Percentiles rank a stretch among this genome's conserved stretches.
Conservation (phyloP, 257 asterid genomes). For the Striga asiatica region DNA sequence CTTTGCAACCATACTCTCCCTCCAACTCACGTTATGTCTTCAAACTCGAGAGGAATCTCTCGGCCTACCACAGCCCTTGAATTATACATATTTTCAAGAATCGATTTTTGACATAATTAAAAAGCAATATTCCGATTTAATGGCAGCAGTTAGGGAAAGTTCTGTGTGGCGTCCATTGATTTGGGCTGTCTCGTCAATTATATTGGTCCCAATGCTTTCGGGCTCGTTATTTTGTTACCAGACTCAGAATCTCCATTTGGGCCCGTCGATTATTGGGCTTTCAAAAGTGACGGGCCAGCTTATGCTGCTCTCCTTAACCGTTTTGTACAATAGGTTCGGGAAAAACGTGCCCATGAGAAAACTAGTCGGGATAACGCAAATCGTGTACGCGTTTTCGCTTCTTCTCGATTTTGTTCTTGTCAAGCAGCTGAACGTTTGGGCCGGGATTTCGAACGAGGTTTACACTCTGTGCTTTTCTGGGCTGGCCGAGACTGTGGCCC, state of each 20-base stretch:
- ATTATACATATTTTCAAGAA: conserved; percentile 13
- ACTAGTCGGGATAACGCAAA: conserved; percentile 34
- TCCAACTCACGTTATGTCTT: conserved; percentile 49
- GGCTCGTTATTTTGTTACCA: conserved; percentile 89
- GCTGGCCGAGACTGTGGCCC: conserved; percentile 65
- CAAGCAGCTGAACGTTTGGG: conserved; percentile 41
- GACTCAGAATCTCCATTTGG: conserved; percentile 58
- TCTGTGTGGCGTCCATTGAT: conserved; percentile 46
- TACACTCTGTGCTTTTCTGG: conserved; percentile 75
- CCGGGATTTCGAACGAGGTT: conserved; percentile 65
- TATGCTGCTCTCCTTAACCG: conserved; percentile 45
- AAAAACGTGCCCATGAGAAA: conserved; percentile 46
- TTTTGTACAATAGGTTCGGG: conserved; percentile 50
- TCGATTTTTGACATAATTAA: conserved; percentile 31
- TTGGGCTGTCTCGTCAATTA: conserved; percentile 56
- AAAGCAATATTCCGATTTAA: conserved; percentile 47
- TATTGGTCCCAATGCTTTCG: conserved; percentile 48
- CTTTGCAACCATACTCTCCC: conserved; percentile 43
- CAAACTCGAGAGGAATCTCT: conserved; percentile 54
- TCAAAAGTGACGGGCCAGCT: conserved; percentile 78
- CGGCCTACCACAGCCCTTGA: conserved; percentile 34
- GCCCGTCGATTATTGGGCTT: conserved; percentile 65
- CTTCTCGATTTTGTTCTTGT: conserved; percentile 69
- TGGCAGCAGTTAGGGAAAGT: conserved; percentile 38
- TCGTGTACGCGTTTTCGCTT: conserved; percentile 48